Conservation (phyloP, 1,139 yeast species). For the Yamadazyma spencermartinsiae region DNA sequence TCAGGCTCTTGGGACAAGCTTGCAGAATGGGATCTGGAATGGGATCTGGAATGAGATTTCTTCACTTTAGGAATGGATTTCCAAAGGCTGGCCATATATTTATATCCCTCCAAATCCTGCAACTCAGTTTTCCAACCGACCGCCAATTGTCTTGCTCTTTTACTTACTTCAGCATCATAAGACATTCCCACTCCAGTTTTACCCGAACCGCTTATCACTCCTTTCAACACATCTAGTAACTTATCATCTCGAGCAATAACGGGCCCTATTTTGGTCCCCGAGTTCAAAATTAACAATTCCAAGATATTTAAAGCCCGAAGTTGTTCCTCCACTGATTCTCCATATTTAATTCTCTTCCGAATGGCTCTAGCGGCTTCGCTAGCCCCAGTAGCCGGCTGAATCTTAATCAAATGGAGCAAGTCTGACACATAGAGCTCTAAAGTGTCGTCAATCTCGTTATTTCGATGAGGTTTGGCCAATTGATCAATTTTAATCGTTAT, state of each 20-base stretch:
- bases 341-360: slow-evolving; percentile 85
- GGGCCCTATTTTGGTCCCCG: slow-evolving; percentile 51
- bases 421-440: slow-evolving; percentile 40
- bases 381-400: slow-evolving; percentile 49
- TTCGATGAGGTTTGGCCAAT: slow-evolving; percentile 33
- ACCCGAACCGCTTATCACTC: slow-evolving; percentile 41
- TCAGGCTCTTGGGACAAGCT: slow-evolving; percentile 8
- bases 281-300: slow-evolving; percentile 77
- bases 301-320: slow-evolving; percentile 65
- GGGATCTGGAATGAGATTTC: slow-evolving; percentile 11
- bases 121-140: slow-evolving; percentile 65
- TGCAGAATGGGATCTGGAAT: slow-evolving; percentile 12
- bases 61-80: slow-evolving; percentile 28
- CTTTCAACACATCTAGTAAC: slow-evolving; percentile 64
- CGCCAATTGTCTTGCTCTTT: slow-evolving; percentile 50
- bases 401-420: slow-evolving; percentile 38
- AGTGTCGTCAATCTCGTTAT: slow-evolving; percentile 35
- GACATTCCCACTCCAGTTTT: slow-evolving; percentile 38
- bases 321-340: slow-evolving; percentile 57
- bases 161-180: slow-evolving; percentile 47
- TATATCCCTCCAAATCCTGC: slow-evolving; percentile 49
- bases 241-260: slow-evolving; percentile 69
- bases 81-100: slow-evolving; percentile 51
- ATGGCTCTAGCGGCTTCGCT: slow-evolving; percentile 88
- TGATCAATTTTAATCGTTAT: slow-evolving; percentile 48